Conservation (phyloP, 805 yeast species). For the Ogataea naganishii region DNA sequence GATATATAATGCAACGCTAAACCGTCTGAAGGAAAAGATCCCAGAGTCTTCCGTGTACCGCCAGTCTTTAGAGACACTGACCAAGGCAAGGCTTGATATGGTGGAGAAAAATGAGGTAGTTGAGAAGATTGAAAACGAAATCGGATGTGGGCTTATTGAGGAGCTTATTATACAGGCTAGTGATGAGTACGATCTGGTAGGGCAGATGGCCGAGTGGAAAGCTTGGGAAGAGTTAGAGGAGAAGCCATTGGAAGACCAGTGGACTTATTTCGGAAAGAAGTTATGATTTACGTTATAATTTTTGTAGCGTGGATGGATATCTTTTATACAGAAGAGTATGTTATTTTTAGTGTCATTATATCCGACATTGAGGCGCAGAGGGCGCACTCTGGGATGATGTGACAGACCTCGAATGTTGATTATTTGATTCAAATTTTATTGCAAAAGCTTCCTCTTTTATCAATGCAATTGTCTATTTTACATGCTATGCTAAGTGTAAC, state of each 20-base stretch:
- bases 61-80: slow-evolving; percentile 64
- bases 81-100: slow-evolving; percentile 56
- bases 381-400: too few species aligned
- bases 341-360: not conserved
- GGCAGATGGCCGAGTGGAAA: slow-evolving; percentile 60
- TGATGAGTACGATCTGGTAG: slow-evolving; percentile 64
- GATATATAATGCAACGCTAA: slow-evolving; percentile 62
- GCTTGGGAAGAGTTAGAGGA: slow-evolving; percentile 78
- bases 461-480: too few species aligned
- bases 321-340: slow-evolving; percentile 1
- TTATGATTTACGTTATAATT: slow-evolving; percentile 24
- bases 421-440: too few species aligned
- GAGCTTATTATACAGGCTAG: slow-evolving; percentile 76
- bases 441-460: too few species aligned
- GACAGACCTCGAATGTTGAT: too few species aligned
- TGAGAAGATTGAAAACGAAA: slow-evolving; percentile 59
- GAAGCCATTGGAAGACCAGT: slow-evolving; percentile 71
- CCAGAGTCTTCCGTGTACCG: slow-evolving; percentile 71
- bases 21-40: slow-evolving; percentile 46
- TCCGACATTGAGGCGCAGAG: too few species aligned
- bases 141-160: slow-evolving; percentile 80
- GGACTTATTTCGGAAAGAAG: slow-evolving; percentile 73
- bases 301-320: too few species aligned
- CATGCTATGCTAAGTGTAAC: slow-evolving; percentile 1
- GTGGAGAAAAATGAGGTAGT: slow-evolving; percentile 56